A percentile compares a stretch with the other conserved stretches of the same genome.
These are phyloP conservation scores for Boletus rufocinnamomeus DNA, from an alignment of 768 basidiomycete species.

Conservation along the genomic window DNA sequence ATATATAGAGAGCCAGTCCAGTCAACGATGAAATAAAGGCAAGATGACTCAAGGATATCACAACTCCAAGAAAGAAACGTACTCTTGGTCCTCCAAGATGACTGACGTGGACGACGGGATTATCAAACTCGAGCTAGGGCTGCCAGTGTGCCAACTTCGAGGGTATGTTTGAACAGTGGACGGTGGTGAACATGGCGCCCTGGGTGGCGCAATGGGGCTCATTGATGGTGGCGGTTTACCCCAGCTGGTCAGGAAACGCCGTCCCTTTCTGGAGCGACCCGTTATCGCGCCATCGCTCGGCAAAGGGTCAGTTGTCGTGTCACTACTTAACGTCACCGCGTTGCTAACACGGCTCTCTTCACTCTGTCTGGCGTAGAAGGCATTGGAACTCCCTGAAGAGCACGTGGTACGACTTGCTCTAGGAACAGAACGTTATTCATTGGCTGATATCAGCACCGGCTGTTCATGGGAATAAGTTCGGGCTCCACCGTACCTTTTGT, in stretches of 20 bases:
- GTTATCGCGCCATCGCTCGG: background rate
- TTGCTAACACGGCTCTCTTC: constrained; percentile 1
- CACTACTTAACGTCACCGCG: constrained; percentile 1
- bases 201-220: background rate
- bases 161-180: background rate
- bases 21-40: background rate
- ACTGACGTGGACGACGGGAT: constrained; percentile 4
- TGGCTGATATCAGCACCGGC: background rate
- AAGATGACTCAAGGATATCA: background rate
- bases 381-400: constrained; percentile 15
- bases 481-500: constrained; percentile 11
- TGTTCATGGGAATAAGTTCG: background rate
- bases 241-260: constrained; percentile 3
- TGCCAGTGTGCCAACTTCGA: background rate
- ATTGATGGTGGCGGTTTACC: background rate
- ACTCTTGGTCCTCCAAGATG: constrained; percentile 22
- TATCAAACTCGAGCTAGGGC: background rate
- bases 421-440: background rate
- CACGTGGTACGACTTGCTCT: constrained; percentile 17
- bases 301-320: constrained; percentile 1
- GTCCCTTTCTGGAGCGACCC: background rate
- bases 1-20: background rate
- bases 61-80: constrained; percentile 31
- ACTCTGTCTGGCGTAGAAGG: background rate
- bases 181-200: background rate